Base-by-base conservation (phyloP, 2,329 filamentous ascomycete species). In the Fusarium begoniae region DNA sequence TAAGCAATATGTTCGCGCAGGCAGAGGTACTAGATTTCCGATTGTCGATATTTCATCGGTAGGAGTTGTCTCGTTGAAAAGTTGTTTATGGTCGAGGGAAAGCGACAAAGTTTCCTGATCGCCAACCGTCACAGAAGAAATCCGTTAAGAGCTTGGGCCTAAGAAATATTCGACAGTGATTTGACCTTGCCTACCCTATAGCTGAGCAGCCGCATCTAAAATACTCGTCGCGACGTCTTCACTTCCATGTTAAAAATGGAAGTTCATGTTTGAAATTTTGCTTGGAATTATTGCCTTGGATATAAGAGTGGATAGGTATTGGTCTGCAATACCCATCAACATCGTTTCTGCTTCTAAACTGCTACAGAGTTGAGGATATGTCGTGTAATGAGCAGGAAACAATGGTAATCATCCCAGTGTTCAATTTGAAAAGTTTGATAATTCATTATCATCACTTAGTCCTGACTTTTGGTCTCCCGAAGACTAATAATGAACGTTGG, bases 101-200 rank as follows among this genome's bases (percentile, higher is more conserved):
- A 54, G 40, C 35, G 38, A 58, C 38, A 28, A 69, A 51, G 59
- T 56, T 53, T 22, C 55, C 30, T 35, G 12, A n/a, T 48, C 22
- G 14, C 28, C 43, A 63, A 50, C 43, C 26, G 38, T 55, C 18
- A 41, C 51, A 44, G 28, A 50, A 70, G 44, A 67, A 74, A 58
- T 61, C 54, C 28, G 12, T 41, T 43, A 32, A 48, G 57, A 73
- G 72, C 72, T 75, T 66, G 53, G 71, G 48, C 71, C 67, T 44
- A 41, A n/a, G 18, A n/a, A 37, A 50, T 35, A 62, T 48, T 63
- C 66, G 54, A 70, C 41, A 56, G 38, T 26, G 43, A 15, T 17
- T 30, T 15, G 11, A 26, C 12, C 22, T 1, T 26, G 17, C 17
- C 14, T 74, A 74, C 72, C 72, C 72, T 74, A 35, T 18, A 75